Evolutionary conservation across 2,329 filamentous ascomycete genomes (phyloP).

Genomic region (Onygenales sp.): DNA sequence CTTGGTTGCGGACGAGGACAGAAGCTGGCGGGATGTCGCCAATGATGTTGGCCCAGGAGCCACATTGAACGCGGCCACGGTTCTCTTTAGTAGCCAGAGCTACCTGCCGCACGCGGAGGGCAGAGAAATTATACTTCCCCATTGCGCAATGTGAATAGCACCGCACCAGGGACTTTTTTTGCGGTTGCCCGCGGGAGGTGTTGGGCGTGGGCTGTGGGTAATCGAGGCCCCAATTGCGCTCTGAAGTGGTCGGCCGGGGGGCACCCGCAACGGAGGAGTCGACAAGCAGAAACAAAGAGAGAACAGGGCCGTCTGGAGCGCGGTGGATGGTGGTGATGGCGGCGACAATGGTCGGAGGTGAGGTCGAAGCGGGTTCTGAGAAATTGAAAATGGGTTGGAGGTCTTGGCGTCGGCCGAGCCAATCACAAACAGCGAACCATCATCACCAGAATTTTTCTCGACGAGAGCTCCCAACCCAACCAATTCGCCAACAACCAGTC

Average conservation of each 20-base stretch:
- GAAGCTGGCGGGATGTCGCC: slow-evolving; percentile 51
- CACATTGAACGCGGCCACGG: slow-evolving; percentile 26
- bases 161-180: not conserved
- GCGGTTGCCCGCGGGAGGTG: not conserved
- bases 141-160: slow-evolving; percentile 18
- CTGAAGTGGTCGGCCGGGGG: too few relatives aligned
- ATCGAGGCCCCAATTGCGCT: too few relatives aligned
- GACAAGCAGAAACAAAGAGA: not conserved
- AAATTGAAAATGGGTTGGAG: not conserved
- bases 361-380: not conserved
- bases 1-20: slow-evolving; percentile 49
- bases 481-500: not conserved
- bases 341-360: not conserved
- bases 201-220: not conserved
- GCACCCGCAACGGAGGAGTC: too few relatives aligned
- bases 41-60: slow-evolving; percentile 48
- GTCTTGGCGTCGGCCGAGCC: not conserved
- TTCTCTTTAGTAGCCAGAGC: slow-evolving; percentile 29
- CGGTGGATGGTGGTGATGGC: too few relatives aligned
- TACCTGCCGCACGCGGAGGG: slow-evolving; percentile 35
- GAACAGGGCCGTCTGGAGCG: too few relatives aligned
- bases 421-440: not conserved
- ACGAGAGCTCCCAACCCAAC: not conserved
- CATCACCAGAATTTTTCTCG: not conserved
- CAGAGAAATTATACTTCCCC: slow-evolving; percentile 39